Evolutionary conservation across 192 early-diverging fungal genomes (phyloP).

Genomic region (Backusella luteola): DNA sequence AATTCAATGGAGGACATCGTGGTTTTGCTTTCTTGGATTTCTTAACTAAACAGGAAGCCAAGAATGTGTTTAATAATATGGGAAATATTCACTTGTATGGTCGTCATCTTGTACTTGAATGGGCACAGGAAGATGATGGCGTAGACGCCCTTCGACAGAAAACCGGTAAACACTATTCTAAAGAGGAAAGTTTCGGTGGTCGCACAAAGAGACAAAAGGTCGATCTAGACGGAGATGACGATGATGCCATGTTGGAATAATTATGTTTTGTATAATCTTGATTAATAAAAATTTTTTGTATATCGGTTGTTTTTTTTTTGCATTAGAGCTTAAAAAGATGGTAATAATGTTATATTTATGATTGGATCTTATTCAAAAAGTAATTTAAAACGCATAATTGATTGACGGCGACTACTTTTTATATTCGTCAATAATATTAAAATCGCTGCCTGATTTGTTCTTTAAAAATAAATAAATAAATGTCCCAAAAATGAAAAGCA

Average conservation of each 20-base stretch:
- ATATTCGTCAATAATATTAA: background rate
- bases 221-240: constrained; percentile 49
- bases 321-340: background rate
- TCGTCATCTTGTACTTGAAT: constrained; percentile 94
- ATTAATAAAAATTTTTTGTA: background rate
- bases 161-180: constrained; percentile 75
- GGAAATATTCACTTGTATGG: constrained; percentile 95
- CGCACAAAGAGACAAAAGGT: constrained; percentile 64
- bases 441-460: background rate
- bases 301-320: background rate
- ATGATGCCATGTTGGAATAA: constrained; percentile 50
- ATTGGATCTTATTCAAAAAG: background rate
- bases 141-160: constrained; percentile 86
- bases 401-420: background rate
- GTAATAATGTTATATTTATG: background rate
- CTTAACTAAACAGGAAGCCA: constrained; percentile 93
- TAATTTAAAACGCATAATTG: background rate
- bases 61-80: constrained; percentile 83
- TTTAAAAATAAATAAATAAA: background rate
- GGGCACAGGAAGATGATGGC: constrained; percentile 83
- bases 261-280: background rate
- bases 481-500: background rate
- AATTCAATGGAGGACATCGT: constrained; percentile 90
- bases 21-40: constrained; percentile 99
- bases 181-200: constrained; percentile 55